A percentile compares a stretch with the other conserved stretches of the same genome.
These are phyloP conservation scores for Stipa capillata DNA, from an alignment of 176 grass and related monocot species.

Conservation along the genomic window DNA sequence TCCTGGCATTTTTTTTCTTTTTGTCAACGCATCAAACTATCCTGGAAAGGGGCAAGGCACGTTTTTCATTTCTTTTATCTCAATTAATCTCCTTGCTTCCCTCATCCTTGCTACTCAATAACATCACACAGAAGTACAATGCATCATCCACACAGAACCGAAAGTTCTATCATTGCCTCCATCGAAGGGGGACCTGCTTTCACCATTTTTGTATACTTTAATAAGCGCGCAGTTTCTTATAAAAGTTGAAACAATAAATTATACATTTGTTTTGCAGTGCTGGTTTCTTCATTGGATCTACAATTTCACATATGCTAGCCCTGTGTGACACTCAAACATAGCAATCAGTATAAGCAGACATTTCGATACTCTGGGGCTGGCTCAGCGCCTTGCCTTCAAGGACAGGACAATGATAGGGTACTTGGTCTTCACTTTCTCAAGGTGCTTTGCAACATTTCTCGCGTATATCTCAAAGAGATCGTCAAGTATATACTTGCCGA, in stretches of 20 bases:
- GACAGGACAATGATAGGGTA: slow-evolving; percentile 34
- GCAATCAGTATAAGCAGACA: neutral
- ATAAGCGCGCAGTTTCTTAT: neutral
- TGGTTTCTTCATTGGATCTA: neutral
- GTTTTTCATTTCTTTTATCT: neutral
- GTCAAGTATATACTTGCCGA: slow-evolving; percentile 31
- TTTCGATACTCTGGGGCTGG: neutral
- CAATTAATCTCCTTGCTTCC: neutral
- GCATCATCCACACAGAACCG: neutral
- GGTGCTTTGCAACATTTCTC: slow-evolving; percentile 15
- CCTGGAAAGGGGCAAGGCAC: neutral
- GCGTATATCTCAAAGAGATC: slow-evolving; percentile 42
- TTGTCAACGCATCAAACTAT: neutral
- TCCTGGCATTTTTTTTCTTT: neutral
- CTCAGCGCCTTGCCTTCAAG: slow-evolving; percentile 9
- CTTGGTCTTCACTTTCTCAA: slow-evolving; percentile 36
- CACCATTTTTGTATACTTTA: no score
- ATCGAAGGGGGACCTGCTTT: neutral
- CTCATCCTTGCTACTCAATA: neutral
- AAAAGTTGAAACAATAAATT: neutral
- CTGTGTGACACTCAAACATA: neutral
- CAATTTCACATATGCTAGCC: neutral
- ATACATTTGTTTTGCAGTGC: neutral
- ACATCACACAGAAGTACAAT: neutral
- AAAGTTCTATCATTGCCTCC: neutral